A percentile compares a stretch with the other conserved stretches of the same genome.
These are phyloP conservation scores for Helianthus annuus DNA, from an alignment of 129 eudicot genomes.

Conservation along the genomic window DNA sequence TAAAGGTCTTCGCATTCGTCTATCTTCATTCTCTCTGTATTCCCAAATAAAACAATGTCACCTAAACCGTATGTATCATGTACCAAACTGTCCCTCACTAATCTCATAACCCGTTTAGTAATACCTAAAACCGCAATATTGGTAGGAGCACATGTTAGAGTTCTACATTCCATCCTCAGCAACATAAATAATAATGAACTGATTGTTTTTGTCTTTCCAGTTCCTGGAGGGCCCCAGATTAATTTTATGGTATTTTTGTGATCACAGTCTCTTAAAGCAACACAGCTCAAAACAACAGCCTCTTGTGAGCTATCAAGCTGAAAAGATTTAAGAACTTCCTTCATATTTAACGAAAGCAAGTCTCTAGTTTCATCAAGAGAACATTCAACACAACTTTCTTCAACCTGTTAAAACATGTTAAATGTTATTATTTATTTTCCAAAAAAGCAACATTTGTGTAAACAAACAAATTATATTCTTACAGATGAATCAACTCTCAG, in stretches of 20 bases:
- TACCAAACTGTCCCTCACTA: constrained; percentile 29
- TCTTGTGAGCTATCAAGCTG: constrained; percentile 59
- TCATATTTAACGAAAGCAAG: neutral
- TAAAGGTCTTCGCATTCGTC: constrained; percentile 50
- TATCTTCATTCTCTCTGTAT: constrained; percentile 54
- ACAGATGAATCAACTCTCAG: constrained; percentile 44
- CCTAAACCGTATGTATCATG: constrained; percentile 66
- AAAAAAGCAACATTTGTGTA: neutral
- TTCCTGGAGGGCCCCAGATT: constrained; percentile 92
- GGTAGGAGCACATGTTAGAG: constrained; percentile 77
- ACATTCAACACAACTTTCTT: constrained; percentile 23
- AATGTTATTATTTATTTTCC: neutral
- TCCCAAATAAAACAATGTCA: constrained; percentile 67
- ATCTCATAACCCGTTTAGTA: constrained; percentile 37
- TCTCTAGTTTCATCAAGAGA: constrained; percentile 2
- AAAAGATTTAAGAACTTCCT: constrained; percentile 14
- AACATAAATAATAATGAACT: constrained; percentile 37
- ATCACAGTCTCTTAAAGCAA: constrained; percentile 42
- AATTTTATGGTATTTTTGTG: constrained; percentile 45
- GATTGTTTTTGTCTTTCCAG: constrained; percentile 69
- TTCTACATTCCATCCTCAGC: constrained; percentile 51
- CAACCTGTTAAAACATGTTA: constrained; percentile 20
- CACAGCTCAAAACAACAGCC: constrained; percentile 53
- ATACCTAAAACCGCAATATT: constrained; percentile 65
- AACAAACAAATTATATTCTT: constrained; percentile 19